Base-by-base conservation (phyloP, 768 basidiomycete genomes). In the Lactarius deliciosus region DNA sequence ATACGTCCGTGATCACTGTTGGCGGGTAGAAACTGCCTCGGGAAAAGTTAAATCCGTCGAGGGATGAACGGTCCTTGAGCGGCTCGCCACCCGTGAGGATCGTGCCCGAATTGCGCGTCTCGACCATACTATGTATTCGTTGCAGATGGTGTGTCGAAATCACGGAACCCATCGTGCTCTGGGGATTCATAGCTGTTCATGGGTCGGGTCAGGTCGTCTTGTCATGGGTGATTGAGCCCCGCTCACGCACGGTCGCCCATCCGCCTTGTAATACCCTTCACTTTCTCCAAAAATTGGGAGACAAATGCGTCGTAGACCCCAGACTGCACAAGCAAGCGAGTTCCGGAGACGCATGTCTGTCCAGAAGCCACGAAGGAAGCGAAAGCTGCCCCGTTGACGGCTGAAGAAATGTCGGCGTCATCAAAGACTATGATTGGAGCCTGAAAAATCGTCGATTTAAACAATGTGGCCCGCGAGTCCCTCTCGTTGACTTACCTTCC, bases 281-380 rank as follows among this genome's bases (percentile, higher is more conserved):
- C 80, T 73, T 94, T 94, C 61, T 81, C 76, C 13, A 91, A 71
- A 74, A 93, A 87, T 20, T 73, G 73, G 8, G 75, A 71, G 79
- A 92, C 81, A 75, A 94, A 94, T 3, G 76, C 75, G 55, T 90
- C 83, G 69, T 91, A 92, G 56, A 94, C 81, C 10, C 76, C 74
- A 53, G 86, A 83, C 64, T 94, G 91, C 8, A 94, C 77, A 5
- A 94, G 79, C 22, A 94, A 79, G n/a, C 92, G 84, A 15, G 91
- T 87, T n/a, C 91, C 92, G 2, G 92, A 94, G n/a, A 94, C 89
- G 66, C 92, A 94, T 10, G 92, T 94, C 77, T 95, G 93, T 3
- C 93, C 93, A 28, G 91, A 92, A 1, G 93, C 93, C 59, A 95
- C 79, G 71, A 94, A 95, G 0, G 89, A 85, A 11, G 91, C 88